Conservation (phyloP, 305 asterid genomes). For the Solanum hybrid region DNA sequence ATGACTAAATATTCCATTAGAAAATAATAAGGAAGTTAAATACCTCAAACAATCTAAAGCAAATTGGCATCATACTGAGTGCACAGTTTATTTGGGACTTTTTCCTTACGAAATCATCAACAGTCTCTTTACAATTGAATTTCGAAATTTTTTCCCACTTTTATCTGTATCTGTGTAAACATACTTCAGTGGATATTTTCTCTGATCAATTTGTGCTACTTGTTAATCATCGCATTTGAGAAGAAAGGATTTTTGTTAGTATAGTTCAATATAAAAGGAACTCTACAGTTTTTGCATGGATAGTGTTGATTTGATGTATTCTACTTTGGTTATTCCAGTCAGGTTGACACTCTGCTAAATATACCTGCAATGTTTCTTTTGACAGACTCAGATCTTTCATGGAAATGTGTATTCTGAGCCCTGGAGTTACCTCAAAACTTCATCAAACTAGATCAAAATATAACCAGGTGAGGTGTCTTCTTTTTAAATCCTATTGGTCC, state of each 20-base stretch:
- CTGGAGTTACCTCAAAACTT: slow-evolving; percentile 66
- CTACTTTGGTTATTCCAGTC: background rate
- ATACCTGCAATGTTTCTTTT: background rate
- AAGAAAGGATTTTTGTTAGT: background rate
- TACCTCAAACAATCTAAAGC: background rate
- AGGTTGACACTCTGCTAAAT: background rate
- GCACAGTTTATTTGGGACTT: background rate
- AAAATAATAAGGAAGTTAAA: background rate
- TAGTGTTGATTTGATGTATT: background rate
- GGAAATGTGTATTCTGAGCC: slow-evolving; percentile 93
- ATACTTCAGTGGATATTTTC: background rate
- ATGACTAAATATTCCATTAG: background rate
- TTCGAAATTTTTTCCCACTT: background rate
- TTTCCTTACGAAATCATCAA: background rate
- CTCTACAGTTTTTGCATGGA: background rate
- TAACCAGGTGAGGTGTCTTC: slow-evolving; percentile 42
- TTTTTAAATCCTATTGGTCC: background rate
- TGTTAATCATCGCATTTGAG: background rate
- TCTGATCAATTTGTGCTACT: background rate
- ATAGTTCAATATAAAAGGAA: background rate
- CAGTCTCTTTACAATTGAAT: background rate
- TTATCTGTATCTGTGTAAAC: background rate
- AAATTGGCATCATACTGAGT: background rate
- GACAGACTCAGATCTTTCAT: slow-evolving; percentile 82
- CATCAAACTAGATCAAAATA: slow-evolving; percentile 41